phyloP scores from a whole-genome alignment of 148 eudicot genomes.

The Rhododendron vialii region DNA sequence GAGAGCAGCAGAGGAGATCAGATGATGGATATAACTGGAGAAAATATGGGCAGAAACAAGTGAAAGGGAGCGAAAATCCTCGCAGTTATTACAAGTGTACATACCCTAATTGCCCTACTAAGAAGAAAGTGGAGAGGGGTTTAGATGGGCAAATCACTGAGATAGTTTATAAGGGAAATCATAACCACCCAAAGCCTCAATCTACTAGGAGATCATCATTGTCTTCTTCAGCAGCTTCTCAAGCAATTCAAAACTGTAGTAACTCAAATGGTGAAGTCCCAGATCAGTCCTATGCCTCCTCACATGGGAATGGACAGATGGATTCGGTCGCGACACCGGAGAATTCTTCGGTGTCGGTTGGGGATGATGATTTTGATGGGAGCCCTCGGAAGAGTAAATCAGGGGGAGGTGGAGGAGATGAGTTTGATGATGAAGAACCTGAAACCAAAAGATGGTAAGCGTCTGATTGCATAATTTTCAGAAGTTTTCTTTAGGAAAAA shows the following conservation, averaged over 20 bases:
- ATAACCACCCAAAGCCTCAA: constrained; percentile 74
- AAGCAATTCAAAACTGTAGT: constrained; percentile 21
- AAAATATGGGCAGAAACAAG: constrained; percentile 79
- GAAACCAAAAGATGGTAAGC: not conserved
- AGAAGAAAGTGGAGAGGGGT: constrained; percentile 69
- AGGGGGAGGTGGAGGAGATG: not conserved
- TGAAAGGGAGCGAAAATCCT: constrained; percentile 79
- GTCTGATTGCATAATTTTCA: not conserved
- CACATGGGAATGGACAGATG: constrained; percentile 35
- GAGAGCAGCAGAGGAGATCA: constrained; percentile 30
- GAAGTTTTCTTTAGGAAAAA: too few species aligned
- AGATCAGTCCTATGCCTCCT: constrained; percentile 37
- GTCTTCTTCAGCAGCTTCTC: constrained; percentile 21
- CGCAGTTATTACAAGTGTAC: constrained; percentile 82
- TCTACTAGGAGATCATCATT: constrained; percentile 49
- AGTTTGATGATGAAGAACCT: constrained; percentile 49
- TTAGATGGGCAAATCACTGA: constrained; percentile 69
- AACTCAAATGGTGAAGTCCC: constrained; percentile 25
- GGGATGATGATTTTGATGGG: constrained; percentile 53
- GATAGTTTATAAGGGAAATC: constrained; percentile 70
- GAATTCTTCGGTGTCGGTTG: constrained; percentile 61
- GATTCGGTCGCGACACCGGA: constrained; percentile 63
- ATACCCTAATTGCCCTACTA: constrained; percentile 51
- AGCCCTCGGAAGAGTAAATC: constrained; percentile 38
- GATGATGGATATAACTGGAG: constrained; percentile 79